A percentile compares a stretch with the other conserved stretches of the same genome.
Conservation (phyloP, 2,329 filamentous ascomycete species). For the Epichloe sibirici region DNA sequence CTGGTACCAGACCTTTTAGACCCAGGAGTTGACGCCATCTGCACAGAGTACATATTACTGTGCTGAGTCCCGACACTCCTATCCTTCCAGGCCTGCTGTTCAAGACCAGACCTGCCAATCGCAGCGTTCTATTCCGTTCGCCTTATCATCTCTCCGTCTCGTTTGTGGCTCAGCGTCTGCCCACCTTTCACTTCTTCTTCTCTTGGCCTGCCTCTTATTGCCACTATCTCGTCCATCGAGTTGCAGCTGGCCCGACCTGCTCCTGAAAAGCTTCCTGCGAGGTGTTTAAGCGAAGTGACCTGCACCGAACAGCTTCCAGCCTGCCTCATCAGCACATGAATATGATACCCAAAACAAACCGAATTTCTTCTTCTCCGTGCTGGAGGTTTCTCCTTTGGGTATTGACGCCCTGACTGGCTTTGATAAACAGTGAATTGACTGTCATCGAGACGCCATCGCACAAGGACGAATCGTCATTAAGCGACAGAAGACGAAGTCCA, state of each 20-base stretch:
- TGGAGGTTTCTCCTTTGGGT: slow-evolving; percentile 29
- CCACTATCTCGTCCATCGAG: neutral
- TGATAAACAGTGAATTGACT: neutral
- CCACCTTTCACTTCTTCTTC: neutral
- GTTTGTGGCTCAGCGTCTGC: neutral
- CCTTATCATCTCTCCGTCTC: neutral
- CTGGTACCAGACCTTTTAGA: neutral
- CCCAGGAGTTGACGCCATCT: neutral
- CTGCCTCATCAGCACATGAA: slow-evolving; percentile 16
- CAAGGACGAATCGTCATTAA: neutral
- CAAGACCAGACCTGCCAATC: slow-evolving; percentile 5
- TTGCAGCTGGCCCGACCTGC: neutral
- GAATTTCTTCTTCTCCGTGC: slow-evolving; percentile 26
- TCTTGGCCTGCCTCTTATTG: neutral
- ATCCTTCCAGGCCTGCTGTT: neutral
- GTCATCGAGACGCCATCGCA: neutral
- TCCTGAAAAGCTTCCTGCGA: neutral
- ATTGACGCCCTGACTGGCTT: slow-evolving; percentile 24
- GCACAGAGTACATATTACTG: neutral
- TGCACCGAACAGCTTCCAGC: neutral
- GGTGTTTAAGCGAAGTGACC: slow-evolving; percentile 1
- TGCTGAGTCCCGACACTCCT: neutral
- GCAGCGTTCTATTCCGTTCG: neutral
- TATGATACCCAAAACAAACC: slow-evolving; percentile 26
- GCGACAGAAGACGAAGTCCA: neutral